Base-by-base conservation (phyloP, 805 yeast genomes). In the Candida piceae region DNA sequence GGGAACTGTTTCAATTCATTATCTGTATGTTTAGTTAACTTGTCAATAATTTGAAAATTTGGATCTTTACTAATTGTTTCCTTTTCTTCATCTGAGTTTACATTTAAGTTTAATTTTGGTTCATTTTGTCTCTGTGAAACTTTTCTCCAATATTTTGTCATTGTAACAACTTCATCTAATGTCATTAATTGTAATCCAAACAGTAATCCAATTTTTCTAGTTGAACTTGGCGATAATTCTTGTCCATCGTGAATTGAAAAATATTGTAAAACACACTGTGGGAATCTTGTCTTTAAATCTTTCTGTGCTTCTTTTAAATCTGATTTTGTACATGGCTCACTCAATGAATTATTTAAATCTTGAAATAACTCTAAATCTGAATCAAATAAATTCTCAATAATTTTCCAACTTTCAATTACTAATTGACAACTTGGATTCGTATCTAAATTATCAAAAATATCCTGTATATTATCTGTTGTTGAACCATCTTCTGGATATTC, bases 181-280 rank as follows among this genome's bases (percentile, higher is more conserved):
- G 83, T 76, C 77, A 89, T 74, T 41, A 89, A 66, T 42, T 80
- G 76, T 42, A 86, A 61, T 2, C 96, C 96, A 58, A 77, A 89
- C 26, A 89, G 52, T 38, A 89, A 58, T 5, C 97, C 89, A 12
- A 68, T 62, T 18, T 74, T 67, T 19, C 79, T 87, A 4, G 78
- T 69, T 39, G 85, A 76, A 29, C 76, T 71, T 25, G 84, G 85
- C 34, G 80, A 67, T 33, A 69, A 71, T 41, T 80, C 86, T 62
- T 89, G 97, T 28, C 97, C 97, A 53, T 89, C 97, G 46, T 90
- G 95, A 25, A 80, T 62, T 42, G 74, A 65, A 49, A 75, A 72
- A 24, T 86, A 83, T 29, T 84, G 87, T 25, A 79, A 64, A 4
- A 89, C 86, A 36, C 89, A 82, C 3, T 75, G 64, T 1, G 97